Percentiles rank a stretch among this genome's conserved stretches.
phyloP scores from a whole-genome alignment of 176 grass and related monocot genomes.

The Triticum timopheevii region DNA sequence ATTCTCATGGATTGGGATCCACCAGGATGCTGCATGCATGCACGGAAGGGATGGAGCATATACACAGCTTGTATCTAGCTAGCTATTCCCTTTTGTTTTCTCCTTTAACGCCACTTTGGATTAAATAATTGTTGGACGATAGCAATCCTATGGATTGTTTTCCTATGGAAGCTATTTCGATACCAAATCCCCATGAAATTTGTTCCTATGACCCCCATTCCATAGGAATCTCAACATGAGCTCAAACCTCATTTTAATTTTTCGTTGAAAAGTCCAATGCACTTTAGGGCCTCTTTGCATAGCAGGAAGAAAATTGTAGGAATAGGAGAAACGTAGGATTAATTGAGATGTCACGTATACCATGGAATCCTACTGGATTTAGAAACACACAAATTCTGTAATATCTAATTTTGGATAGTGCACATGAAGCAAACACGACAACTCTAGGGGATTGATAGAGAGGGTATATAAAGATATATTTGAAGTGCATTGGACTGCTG shows the following conservation, averaged over 20 bases:
- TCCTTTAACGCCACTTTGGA: neutral
- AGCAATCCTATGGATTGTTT: neutral
- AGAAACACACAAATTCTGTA: neutral
- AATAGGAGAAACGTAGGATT: neutral
- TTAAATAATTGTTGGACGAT: neutral
- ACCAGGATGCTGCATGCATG: conserved; percentile 39
- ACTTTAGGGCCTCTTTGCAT: neutral
- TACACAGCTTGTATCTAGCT: neutral
- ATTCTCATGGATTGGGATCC: conserved; percentile 58
- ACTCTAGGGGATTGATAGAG: neutral
- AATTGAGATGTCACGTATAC: neutral
- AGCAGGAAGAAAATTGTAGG: neutral
- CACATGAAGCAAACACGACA: neutral
- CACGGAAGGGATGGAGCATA: conserved; percentile 20
- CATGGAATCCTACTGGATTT: neutral
- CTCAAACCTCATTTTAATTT: neutral
- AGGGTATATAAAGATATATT: neutral
- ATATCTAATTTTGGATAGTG: neutral
- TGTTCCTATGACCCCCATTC: too few relatives aligned
- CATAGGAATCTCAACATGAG: neutral
- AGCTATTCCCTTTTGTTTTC: neutral
- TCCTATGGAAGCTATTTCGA: neutral
- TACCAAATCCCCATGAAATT: neutral
- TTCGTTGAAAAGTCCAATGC: neutral
- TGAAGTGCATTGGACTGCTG: neutral